Percentiles rank a stretch among this genome's conserved stretches.
These are phyloP conservation scores for Xylaria telfairii DNA, from an alignment of 495 filamentous ascomycete species.

Conservation along the genomic window DNA sequence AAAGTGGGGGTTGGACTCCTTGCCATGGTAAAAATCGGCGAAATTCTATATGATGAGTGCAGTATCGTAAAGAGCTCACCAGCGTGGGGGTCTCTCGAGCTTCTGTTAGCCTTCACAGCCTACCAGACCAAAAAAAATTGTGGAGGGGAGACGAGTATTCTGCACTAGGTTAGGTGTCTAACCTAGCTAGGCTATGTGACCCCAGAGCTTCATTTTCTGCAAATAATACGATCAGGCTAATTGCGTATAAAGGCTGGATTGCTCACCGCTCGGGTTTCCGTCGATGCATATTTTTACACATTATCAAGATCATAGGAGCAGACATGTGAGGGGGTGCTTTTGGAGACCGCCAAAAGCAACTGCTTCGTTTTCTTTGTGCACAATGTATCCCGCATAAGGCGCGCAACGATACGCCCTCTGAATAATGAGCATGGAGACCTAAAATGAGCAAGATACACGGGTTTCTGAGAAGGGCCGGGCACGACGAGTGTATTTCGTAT, in stretches of 20 bases:
- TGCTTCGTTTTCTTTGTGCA: neutral
- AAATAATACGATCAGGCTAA: constrained; percentile 15
- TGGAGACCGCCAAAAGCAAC: neutral
- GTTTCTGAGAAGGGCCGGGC: neutral
- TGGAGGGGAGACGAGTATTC: constrained; percentile 16
- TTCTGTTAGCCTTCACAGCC: constrained; percentile 5
- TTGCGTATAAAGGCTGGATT: neutral
- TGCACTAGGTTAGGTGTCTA: neutral
- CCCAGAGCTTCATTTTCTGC: constrained; percentile 1
- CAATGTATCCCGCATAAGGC: neutral
- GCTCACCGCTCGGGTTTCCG: constrained; percentile 3
- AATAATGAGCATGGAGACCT: neutral
- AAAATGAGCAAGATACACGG: neutral
- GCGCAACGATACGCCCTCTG: neutral
- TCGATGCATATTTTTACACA: neutral
- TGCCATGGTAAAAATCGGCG: constrained; percentile 11
- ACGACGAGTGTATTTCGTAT: constrained; percentile 21
- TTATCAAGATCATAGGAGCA: neutral
- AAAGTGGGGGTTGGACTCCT: constrained; percentile 14
- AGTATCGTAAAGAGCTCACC: constrained; percentile 1
- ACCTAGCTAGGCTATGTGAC: constrained; percentile 11
- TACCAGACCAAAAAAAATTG: constrained; percentile 13
- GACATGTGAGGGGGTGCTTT: constrained; percentile 1
- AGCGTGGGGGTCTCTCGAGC: constrained; percentile 22
- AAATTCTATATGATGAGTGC: constrained; percentile 2